Evolutionary conservation across 768 basidiomycete species (phyloP), one percentile per base, ranked within the genome.

Genomic region (Russula virescens): DNA sequence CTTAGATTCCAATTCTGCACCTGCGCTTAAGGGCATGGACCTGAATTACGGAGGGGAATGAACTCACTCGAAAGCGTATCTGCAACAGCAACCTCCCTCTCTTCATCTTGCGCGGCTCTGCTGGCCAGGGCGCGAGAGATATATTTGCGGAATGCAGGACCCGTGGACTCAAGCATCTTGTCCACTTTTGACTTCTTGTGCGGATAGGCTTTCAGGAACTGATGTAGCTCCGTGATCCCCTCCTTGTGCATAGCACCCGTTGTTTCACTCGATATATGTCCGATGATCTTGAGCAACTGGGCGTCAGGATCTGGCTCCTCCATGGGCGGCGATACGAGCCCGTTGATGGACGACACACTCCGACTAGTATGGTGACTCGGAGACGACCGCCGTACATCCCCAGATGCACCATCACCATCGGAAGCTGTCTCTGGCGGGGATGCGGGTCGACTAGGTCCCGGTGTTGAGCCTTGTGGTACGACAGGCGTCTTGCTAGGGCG

Each of bases 151-250:
- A 95, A 96, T 8, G 90, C 90, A 21, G 89, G 83, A 1, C 93
- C 93, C 0, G 94, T 94, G 0, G 89, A 86, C 69, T 94, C 90
- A 23, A 95, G 80, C 78, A 94, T 81, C 71, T 92, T 91, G 69
- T 94, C 93, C 23, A 94, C 91, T 46, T 84, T 84, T 2, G 84
- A 76, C 69, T 83, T 82, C 71, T 92, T 94, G 68, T 92, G 85
- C 0, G 94, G 94, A 71, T 97, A 85, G 31, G 86, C 87, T 75
- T 94, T 94, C 70, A 98, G 75, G 78, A 94, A 98, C 40, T 93
- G 87, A 72, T 98, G 93, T 25, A 99, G 77, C 69, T 95, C 93
- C 3, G 93, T 95, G 60, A 98, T 94, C 4, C 93, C 92, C 73
- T 96, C 92, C 74, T 94, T 94, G 73, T 94, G 90, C 76, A 92